Evolutionary conservation across 2,329 filamentous ascomycete genomes (phyloP), one percentile per base, ranked within the genome.

Genomic region (Botrytis byssoidea): DNA sequence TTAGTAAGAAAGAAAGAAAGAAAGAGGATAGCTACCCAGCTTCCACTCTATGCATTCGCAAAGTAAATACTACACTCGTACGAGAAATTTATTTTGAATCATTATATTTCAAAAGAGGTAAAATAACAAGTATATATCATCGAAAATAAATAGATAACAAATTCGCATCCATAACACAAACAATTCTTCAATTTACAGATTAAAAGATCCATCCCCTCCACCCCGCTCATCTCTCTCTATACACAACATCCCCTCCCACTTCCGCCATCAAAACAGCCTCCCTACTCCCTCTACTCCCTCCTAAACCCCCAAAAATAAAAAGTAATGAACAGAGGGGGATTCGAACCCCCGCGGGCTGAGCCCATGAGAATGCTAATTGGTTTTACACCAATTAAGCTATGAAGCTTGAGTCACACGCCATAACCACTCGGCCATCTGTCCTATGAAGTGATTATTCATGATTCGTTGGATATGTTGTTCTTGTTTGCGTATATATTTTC

Each of bases 401-500:
- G 14, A 48, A 68, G 70, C 70, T 72, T 72, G 70, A 72, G 70
- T 72, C 70, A 72, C 70, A 72, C 70, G 70, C 70, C 70, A 68
- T 72, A 72, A 72, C 70, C 70, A 72, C 70, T 63, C 60, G 60
- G 60, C 60, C 60, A 63, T 63, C 60, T 63, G 60, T 63, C 60
- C 60, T 25, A 1, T 16, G 12, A 9, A 61, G 16, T 16, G 12
- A 14, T 37, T 25, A 25, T 61, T 37, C 5, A n/a, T 40, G 22
- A 16, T 37, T 61, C 22, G 35, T 4, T 61, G 10, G 0, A 4
- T 0, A 0, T 7, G 2, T 0, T 0, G 0, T 0, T 0, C 1
- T 12, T 25, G 1, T 61, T 61, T 40, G 2, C 1, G 6, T 8
- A 4, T 40, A 40, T 61, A 61, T 61, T 18, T 0, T 44, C 16